Base-by-base conservation (phyloP, 2,329 filamentous ascomycete genomes). In the Fusarium miscanthi region DNA sequence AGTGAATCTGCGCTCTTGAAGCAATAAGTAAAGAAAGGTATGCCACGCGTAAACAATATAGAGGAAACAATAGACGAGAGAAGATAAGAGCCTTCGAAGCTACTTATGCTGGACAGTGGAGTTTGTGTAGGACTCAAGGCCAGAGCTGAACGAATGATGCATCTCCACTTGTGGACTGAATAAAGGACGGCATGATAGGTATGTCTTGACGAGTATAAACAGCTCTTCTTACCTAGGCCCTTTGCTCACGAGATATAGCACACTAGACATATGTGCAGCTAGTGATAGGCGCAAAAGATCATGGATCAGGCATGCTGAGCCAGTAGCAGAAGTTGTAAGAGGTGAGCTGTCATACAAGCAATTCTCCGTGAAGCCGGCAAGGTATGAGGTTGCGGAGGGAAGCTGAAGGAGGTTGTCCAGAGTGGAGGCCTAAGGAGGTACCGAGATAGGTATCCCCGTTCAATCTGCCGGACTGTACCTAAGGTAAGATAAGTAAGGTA, bases 101-200 rank as follows among this genome's bases (percentile, higher is more conserved):
- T 65, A 64, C 54, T 58, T 42, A 68, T 68, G 63, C 63, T 35
- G 59, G 46, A 33, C 33, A 56, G 70, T 69, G 70, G 66, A 68
- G 59, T 59, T 56, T 42, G 41, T 63, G 66, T 41, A 62, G 42
- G 45, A 58, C 40, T 57, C 27, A 46, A 43, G 43, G 27, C 38
- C 30, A 33, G 51, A 61, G 46, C 23, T 59, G 53, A 68, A 48
- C 53, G 37, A 51, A 46, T 46, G 51, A 48, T 54, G 30, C 63
- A 40, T 54, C 35, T 41, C 49, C 37, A 48, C 46, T 53, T 54
- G 56, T 62, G 38, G 19, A 38, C 35, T 46, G 46, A 54, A 21
- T 33, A 45, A 54, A 41, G 56, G 41, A 42, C 17, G 61, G 66
- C 30, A 62, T 49, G 52, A 42, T 41, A 57, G 30, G 40, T 40